Base-by-base conservation (phyloP, 2,329 filamentous ascomycete species). In the Colletotrichum acutatum region DNA sequence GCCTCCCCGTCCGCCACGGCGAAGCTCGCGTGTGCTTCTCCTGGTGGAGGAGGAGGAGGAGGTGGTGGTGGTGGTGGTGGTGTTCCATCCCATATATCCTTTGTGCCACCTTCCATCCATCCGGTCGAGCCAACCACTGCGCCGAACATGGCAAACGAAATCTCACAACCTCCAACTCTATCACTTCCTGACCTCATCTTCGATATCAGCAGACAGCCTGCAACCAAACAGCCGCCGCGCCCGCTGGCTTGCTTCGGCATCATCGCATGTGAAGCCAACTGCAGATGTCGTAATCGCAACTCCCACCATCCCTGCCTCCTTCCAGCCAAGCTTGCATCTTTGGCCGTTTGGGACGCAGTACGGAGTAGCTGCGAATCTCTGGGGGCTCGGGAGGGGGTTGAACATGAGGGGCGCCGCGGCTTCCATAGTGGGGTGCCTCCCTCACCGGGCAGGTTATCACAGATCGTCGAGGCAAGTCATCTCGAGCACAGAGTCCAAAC, bases 141-240 rank as follows among this genome's bases (percentile, higher is more conserved):
- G 22, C 16, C 42, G 42, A n/a, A 49, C 42, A n/a, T n/a, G 57
- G 24, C 66, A 34, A 24, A 30, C 66, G 34, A 53, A 34, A 64
- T 69, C 62, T 46, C 32, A 46, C 16, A 69, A 54, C 34, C 46
- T 12, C 42, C 34, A 32, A 56, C 49, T 64, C 54, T 54, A 30
- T 69, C 66, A 72, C 60, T 60, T 65, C 54, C 70, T 72, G 70
- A 69, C 70, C 70, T 72, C 66, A 69, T 54, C 53, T 64, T 64
- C 22, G 16, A 52, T 28, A 72, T 72, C 70, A 72, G 65, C 70
- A 69, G 70, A 69, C 59, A 57, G 9, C 24, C 32, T 49, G 28
- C 32, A 34, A 22, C 46, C 42, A 26, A 42, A 63, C 69, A 65
- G 46, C 59, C 52, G 64, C 65, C 22, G 49, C 30, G 69, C 52